Evolutionary conservation across 768 basidiomycete species (phyloP).

Genomic region (Cystobasidiopsis lactophilus): DNA sequence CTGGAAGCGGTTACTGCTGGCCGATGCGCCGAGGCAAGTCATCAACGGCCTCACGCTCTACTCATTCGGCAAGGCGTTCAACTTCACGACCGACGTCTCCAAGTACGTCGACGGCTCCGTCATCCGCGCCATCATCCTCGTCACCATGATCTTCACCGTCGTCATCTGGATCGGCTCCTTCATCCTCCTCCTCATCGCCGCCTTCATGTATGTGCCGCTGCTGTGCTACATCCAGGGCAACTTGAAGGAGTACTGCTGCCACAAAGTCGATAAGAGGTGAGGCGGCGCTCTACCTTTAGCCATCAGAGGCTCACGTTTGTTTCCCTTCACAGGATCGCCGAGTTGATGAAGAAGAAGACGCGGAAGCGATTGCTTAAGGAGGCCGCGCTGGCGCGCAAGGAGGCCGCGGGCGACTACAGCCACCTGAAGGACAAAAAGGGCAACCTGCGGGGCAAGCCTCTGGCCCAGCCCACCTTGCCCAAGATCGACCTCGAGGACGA

Average conservation of each 20-base stretch:
- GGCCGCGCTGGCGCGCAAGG: slow-evolving; percentile 61
- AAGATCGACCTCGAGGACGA: slow-evolving; percentile 66
- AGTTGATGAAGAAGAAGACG: slow-evolving; percentile 74
- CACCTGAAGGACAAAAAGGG: slow-evolving; percentile 88
- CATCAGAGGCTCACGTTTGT: neutral
- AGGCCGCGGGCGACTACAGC: slow-evolving; percentile 73
- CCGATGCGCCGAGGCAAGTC: slow-evolving; percentile 88
- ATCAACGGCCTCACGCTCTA: slow-evolving; percentile 97
- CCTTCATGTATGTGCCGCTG: slow-evolving; percentile 74
- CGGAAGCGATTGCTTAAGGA: slow-evolving; percentile 64
- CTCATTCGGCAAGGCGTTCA: slow-evolving; percentile 53
- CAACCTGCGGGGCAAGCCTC: slow-evolving; percentile 38
- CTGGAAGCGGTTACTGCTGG: slow-evolving; percentile 70
- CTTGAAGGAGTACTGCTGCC: slow-evolving; percentile 96
- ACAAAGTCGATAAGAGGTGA: slow-evolving; percentile 87
- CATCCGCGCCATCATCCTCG: slow-evolving; percentile 52
- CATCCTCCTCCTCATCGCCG: slow-evolving; percentile 58
- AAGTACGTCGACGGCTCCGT: slow-evolving; percentile 31
- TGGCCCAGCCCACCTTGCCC: slow-evolving; percentile 86
- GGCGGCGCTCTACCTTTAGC: slow-evolving; percentile 4
- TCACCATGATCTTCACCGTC: slow-evolving; percentile 77
- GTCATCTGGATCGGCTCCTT: slow-evolving; percentile 66
- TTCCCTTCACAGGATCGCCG: slow-evolving; percentile 51
- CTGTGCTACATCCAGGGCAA: slow-evolving; percentile 91
- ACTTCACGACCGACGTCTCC: slow-evolving; percentile 46